Conservation (phyloP, 352 stramenopile species). For the Pythium plurisporium region DNA sequence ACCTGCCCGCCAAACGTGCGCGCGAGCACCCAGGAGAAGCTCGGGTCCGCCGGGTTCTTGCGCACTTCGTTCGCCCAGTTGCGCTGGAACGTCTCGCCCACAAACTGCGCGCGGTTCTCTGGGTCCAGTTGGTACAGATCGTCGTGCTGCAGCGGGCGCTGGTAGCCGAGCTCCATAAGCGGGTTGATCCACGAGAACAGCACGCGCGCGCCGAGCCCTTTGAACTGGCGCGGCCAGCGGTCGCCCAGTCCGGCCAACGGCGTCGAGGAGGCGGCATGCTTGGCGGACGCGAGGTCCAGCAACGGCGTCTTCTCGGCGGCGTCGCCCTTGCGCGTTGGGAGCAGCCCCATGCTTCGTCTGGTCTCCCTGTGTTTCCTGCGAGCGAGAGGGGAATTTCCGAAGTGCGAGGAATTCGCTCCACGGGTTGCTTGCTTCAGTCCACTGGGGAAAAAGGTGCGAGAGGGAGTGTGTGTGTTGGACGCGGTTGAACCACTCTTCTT, state of each 20-base stretch:
- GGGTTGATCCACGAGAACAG: constrained; percentile 88
- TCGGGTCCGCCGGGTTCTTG: constrained; percentile 25
- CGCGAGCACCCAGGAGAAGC: constrained; percentile 17
- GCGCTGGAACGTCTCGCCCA: constrained; percentile 36
- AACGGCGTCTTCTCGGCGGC: constrained; percentile 26
- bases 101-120: constrained; percentile 56
- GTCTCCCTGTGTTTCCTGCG: not conserved
- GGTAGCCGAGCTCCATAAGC: constrained; percentile 81
- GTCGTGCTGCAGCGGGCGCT: constrained; percentile 66
- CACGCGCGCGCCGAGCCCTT: constrained; percentile 42
- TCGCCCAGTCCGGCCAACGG: constrained; percentile 1
- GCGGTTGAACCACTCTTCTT: not conserved
- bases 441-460: not conserved
- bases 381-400: not conserved
- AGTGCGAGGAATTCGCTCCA: constrained; percentile 10
- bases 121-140: constrained; percentile 85
- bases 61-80: constrained; percentile 42
- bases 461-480: too few relatives aligned
- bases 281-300: constrained; percentile 12
- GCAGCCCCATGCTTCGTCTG: not conserved
- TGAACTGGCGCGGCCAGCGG: constrained; percentile 38
- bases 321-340: not conserved
- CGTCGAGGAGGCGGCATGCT: not conserved
- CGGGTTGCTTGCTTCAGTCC: not conserved
- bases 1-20: constrained; percentile 50